Evolutionary conservation across 2,329 filamentous ascomycete genomes (phyloP), one percentile per base, ranked within the genome.

Genomic region (Sporothrix brunneoviolacea): DNA sequence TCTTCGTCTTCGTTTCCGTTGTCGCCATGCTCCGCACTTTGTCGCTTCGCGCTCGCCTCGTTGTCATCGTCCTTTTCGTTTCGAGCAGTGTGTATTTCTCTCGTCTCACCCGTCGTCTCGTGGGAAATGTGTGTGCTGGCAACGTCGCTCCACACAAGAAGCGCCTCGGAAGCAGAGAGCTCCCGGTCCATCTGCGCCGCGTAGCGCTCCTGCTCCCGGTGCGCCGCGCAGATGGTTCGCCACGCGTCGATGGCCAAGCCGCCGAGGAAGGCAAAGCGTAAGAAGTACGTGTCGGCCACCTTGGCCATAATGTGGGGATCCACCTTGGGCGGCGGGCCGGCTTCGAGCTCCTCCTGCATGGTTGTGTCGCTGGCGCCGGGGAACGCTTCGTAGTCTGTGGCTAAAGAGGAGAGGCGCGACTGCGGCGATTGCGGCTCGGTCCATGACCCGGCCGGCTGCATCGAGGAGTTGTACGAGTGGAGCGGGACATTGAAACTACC

Each of bases 291-390:
- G 45, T 57, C 56, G 10, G 55, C 53, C 15, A 57, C 54, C 40
- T 51, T 54, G 37, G 48, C 59, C 57, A 64, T 54, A 30, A 52
- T 54, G 9, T 52, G 51, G 22, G 47, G 47, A 37, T 62, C 58
- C 15, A 57, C 53, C 24, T 58, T 57, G 16, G 58, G 51, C 10
- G 36, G 38, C 24, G 54, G 55, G 1, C 54, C 51, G n/a, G 51
- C 39, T 7, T 56, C 56, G 12, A 60, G 52, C 15, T 57, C 54
- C 12, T 60, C 55, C 13, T 60, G 58, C 36, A 58, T 54, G 2
- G 58, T 58, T 4, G 59, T 61, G 38, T 65, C 62, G 57, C 60
- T 62, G 30, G 58, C 51, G 4, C 51, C 57, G 16, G 40, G 56
- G 32, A 53, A 40, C 8, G 40, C 50, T 1, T 55, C 56, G 12